phyloP scores from a whole-genome alignment of 2,329 filamentous ascomycete genomes.

The Sclerotinia borealis region DNA sequence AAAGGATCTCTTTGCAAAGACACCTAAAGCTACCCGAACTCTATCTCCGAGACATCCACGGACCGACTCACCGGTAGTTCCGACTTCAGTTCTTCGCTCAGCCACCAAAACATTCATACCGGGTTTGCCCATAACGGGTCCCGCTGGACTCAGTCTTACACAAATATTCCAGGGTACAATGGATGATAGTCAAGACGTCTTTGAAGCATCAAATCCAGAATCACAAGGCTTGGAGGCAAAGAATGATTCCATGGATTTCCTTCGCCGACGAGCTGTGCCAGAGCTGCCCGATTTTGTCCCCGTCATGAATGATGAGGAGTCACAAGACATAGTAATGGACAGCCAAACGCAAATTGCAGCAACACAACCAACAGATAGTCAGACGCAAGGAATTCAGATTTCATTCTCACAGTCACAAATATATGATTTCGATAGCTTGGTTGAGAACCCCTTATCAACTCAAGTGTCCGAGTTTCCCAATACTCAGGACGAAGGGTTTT shows the following conservation, averaged over 20 bases:
- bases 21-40: conserved; percentile 17
- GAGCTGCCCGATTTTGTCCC: conserved; percentile 40
- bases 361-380: conserved; percentile 36
- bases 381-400: conserved; percentile 41
- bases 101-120: conserved; percentile 66
- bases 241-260: conserved; percentile 43
- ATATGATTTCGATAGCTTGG: conserved; percentile 51
- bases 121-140: conserved; percentile 54
- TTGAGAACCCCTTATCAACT: conserved; percentile 41
- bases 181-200: conserved; percentile 51
- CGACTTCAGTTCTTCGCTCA: conserved; percentile 60
- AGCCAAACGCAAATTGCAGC: conserved; percentile 40
- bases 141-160: conserved; percentile 68
- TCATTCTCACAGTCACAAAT: conserved; percentile 56
- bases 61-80: conserved; percentile 43
- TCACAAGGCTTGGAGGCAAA: conserved; percentile 24
- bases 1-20: conserved; percentile 29
- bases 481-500: conserved; percentile 77
- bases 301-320: conserved; percentile 37
- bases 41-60: conserved; percentile 33
- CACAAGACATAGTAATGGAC: conserved; percentile 42
- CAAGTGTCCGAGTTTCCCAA: conserved; percentile 67
- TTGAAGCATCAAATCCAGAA: conserved; percentile 18
- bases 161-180: conserved; percentile 90
- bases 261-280: conserved; percentile 44